A percentile compares a stretch with the other conserved stretches of the same genome.
Conservation (phyloP, 768 basidiomycete species). For the Lactarius indigo region DNA sequence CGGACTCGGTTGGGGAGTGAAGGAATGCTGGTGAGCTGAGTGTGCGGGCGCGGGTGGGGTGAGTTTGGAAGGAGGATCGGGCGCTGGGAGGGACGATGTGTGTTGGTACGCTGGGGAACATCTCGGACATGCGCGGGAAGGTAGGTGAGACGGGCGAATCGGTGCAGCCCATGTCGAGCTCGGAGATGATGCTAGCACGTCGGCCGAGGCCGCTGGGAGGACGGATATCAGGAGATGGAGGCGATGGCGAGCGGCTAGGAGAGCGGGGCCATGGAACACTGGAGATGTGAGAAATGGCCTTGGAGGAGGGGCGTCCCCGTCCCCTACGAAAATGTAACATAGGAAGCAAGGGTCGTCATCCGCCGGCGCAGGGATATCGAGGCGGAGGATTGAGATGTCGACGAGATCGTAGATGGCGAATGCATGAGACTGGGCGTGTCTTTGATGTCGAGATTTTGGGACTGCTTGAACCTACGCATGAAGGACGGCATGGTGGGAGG, state of each 20-base stretch:
- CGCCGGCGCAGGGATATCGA: slow-evolving; percentile 2
- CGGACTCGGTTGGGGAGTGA: neutral
- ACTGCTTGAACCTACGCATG: neutral
- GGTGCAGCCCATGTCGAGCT: neutral
- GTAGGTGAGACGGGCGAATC: slow-evolving; percentile 1
- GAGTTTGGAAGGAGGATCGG: neutral
- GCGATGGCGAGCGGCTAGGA: slow-evolving; percentile 24
- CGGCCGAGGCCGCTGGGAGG: slow-evolving; percentile 26
- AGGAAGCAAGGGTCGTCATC: neutral
- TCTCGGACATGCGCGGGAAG: neutral
- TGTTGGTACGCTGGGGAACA: neutral
- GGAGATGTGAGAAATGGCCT: slow-evolving; percentile 7
- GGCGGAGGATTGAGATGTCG: slow-evolving; percentile 7
- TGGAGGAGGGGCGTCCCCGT: neutral
- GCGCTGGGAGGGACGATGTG: neutral
- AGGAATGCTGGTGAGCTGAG: slow-evolving; percentile 19
- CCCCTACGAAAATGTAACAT: neutral
- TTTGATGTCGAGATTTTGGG: neutral
- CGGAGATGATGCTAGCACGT: slow-evolving; percentile 24
- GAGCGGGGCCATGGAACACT: slow-evolving; percentile 9
- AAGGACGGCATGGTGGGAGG: slow-evolving; percentile 1
- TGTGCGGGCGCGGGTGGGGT: slow-evolving; percentile 10
- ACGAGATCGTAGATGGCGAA: slow-evolving; percentile 16
- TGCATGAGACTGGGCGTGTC: slow-evolving; percentile 10
- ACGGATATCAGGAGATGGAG: slow-evolving; percentile 26